Evolutionary conservation across 495 filamentous ascomycete species (phyloP).

Genomic region (Margaritispora aquatica): DNA sequence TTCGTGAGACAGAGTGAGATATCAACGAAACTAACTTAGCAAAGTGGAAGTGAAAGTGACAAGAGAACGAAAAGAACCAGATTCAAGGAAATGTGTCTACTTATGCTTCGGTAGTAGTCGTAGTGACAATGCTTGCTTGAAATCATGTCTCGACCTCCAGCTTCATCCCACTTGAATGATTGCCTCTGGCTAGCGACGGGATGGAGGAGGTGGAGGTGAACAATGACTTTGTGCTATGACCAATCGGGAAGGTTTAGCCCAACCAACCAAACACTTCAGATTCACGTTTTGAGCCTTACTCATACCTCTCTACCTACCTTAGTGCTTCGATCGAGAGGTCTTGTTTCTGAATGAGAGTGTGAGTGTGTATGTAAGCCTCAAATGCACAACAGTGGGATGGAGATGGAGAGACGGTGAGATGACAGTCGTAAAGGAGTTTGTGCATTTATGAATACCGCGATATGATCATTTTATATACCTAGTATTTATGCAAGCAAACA

Average conservation of each 20-base stretch:
- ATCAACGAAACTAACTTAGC: not conserved
- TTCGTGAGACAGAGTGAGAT: not conserved
- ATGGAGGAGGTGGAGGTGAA: no score
- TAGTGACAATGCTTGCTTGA: not conserved
- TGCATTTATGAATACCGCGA: no score
- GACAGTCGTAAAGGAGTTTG: no score
- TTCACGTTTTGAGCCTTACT: not conserved
- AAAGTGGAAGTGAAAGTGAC: not conserved
- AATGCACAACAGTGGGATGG: not conserved
- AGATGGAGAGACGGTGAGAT: not conserved
- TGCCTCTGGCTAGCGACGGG: no score
- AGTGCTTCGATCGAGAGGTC: no score
- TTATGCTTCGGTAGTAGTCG: not conserved
- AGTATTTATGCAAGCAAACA: no score
- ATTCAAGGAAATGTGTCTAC: not conserved
- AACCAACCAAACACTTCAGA: not conserved
- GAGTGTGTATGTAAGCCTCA: not conserved
- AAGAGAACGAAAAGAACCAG: not conserved
- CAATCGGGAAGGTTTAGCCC: not conserved
- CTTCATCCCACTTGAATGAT: not conserved
- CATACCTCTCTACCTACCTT: not conserved
- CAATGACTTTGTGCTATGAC: not conserved
- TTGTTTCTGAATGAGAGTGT: no score
- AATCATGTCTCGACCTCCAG: not conserved
- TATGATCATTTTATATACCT: no score